These are phyloP conservation scores for Nakazawaea siamensis DNA, from an alignment of 805 yeast genomes.

Conservation along the genomic window DNA sequence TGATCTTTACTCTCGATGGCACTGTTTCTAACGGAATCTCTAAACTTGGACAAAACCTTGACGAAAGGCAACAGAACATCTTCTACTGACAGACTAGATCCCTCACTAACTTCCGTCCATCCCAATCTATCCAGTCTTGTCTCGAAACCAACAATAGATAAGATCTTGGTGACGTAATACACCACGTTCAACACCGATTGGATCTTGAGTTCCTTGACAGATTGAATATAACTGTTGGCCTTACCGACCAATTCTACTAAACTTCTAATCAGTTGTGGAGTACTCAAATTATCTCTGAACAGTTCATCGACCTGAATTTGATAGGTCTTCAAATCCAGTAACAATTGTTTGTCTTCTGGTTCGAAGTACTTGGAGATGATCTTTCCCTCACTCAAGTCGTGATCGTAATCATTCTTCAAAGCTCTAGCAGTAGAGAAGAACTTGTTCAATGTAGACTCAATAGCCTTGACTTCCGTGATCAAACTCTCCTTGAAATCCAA, in stretches of 20 bases:
- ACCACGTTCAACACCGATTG: constrained; percentile 63
- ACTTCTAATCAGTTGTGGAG: constrained; percentile 63
- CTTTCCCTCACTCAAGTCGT: constrained; percentile 36
- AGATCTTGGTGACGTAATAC: constrained; percentile 61
- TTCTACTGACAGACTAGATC: constrained; percentile 33
- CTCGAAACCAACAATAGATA: constrained; percentile 70
- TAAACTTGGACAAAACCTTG: constrained; percentile 65
- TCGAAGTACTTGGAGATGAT: constrained; percentile 58
- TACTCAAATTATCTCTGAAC: constrained; percentile 82
- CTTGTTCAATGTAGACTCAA: constrained; percentile 69
- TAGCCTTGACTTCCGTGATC: constrained; percentile 64
- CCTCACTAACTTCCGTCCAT: constrained; percentile 48
- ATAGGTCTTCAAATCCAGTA: constrained; percentile 38
- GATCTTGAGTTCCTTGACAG: constrained; percentile 41
- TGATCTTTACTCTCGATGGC: constrained; percentile 56
- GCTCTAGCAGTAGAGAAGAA: constrained; percentile 88
- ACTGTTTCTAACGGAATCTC: constrained; percentile 70
- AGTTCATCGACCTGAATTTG: constrained; percentile 62
- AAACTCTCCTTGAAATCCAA: constrained; percentile 85
- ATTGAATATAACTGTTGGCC: constrained; percentile 63
- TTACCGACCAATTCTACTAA: constrained; percentile 62
- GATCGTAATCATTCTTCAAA: constrained; percentile 55
- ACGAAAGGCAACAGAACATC: constrained; percentile 75
- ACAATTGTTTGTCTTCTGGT: constrained; percentile 44
- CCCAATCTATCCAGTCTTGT: constrained; percentile 67